phyloP scores from a whole-genome alignment of 331 rosid genomes.

The Malus hybrid region DNA sequence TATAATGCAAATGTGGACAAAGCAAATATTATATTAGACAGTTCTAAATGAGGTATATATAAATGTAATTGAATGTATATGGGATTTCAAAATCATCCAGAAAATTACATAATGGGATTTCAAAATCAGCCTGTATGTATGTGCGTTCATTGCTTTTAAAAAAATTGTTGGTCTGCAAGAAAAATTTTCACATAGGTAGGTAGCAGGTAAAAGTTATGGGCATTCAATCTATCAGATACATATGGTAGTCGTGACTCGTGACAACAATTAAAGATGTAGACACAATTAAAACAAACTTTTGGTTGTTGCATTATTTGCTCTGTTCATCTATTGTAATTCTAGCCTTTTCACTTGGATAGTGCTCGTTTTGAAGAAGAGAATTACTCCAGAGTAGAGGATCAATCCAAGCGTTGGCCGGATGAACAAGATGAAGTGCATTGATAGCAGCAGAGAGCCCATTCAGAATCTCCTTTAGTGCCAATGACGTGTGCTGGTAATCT shows the following conservation, averaged over 20 bases:
- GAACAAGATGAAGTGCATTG: slow-evolving; percentile 87
- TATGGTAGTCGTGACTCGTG: slow-evolving; percentile 4
- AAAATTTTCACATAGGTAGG: neutral
- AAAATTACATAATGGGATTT: neutral
- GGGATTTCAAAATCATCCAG: too few relatives aligned
- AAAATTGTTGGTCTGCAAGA: neutral
- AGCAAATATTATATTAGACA: neutral
- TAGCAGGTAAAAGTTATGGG: neutral
- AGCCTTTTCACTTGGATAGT: slow-evolving; percentile 71
- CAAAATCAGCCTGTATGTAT: neutral
- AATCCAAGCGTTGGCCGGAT: slow-evolving; percentile 78
- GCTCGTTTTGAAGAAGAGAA: slow-evolving; percentile 35
- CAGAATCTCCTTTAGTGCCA: slow-evolving; percentile 69
- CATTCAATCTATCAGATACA: neutral
- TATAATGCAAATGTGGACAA: slow-evolving; percentile 8
- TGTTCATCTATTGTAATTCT: slow-evolving; percentile 47
- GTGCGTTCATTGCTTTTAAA: neutral
- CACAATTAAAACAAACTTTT: neutral
- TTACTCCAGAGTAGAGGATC: slow-evolving; percentile 51
- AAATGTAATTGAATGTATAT: neutral
- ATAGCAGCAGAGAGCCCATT: slow-evolving; percentile 80
- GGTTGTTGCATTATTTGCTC: slow-evolving; percentile 38
- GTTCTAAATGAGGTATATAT: neutral
- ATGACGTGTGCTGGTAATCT: slow-evolving; percentile 47
- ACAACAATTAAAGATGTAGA: slow-evolving; percentile 2